Conservation (phyloP, 305 asterid species). For the Solanum hybrid region DNA sequence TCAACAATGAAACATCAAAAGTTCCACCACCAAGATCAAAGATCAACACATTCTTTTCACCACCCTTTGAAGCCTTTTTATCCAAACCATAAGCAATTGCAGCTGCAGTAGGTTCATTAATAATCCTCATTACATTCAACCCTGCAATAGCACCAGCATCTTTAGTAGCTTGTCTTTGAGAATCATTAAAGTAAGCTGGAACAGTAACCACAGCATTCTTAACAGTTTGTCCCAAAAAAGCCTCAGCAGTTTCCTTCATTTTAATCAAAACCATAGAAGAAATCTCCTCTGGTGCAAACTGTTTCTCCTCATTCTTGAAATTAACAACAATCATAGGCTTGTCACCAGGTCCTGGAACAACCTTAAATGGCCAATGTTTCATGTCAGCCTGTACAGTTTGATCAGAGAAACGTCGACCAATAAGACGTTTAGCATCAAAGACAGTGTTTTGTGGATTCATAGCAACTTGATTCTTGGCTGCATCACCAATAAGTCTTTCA, state of each 20-base stretch:
- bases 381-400: background rate
- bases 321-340: background rate
- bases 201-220: slow-evolving; percentile 46
- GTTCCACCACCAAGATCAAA: background rate
- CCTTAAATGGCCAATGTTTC: background rate
- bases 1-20: background rate
- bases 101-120: slow-evolving; percentile 50
- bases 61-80: slow-evolving; percentile 28
- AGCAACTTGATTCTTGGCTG: background rate
- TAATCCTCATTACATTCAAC: slow-evolving; percentile 5
- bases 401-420: background rate
- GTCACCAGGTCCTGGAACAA: background rate
- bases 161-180: slow-evolving; percentile 53
- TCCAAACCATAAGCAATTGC: slow-evolving; percentile 51
- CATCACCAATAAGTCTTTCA: background rate
- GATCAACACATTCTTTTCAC: slow-evolving; percentile 14
- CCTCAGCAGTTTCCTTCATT: slow-evolving; percentile 17
- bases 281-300: slow-evolving; percentile 13
- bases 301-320: background rate
- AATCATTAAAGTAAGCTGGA: slow-evolving; percentile 47
- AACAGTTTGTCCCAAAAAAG: slow-evolving; percentile 31
- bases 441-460: background rate
- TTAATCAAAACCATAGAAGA: slow-evolving; percentile 32
- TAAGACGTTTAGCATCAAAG: slow-evolving; percentile 1
- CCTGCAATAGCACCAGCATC: slow-evolving; percentile 55